These are phyloP conservation scores for Euphorbia pulcherrima DNA, from an alignment of 345 rosid genomes.

Conservation along the genomic window DNA sequence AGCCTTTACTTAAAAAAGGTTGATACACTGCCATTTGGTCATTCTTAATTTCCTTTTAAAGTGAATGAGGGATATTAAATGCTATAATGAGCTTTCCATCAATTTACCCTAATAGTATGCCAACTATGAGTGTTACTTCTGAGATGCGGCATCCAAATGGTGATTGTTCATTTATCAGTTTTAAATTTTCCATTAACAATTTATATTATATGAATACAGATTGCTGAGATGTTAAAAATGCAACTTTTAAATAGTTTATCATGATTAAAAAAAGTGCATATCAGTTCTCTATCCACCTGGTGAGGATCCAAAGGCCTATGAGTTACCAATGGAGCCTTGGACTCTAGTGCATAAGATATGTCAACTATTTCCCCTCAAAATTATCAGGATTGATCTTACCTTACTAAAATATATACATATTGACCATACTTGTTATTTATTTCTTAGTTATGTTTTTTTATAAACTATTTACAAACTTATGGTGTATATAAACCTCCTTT, in stretches of 20 bases:
- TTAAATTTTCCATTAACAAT: background rate
- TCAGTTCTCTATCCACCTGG: conserved; percentile 92
- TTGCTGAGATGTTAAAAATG: conserved; percentile 10
- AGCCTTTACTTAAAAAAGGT: too few species aligned
- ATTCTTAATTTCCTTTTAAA: conserved; percentile 26
- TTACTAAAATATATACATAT: too few species aligned
- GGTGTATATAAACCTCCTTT: too few species aligned
- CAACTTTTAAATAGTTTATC: conserved; percentile 41
- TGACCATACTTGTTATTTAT: too few species aligned
- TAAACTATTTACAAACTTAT: too few species aligned
- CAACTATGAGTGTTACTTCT: conserved; percentile 66
- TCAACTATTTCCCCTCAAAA: too few species aligned
- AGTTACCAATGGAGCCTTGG: conserved; percentile 86
- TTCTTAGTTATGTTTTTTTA: too few species aligned
- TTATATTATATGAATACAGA: too few species aligned
- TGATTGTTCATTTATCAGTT: conserved; percentile 18
- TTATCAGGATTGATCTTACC: too few species aligned
- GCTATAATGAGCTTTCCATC: conserved; percentile 73
- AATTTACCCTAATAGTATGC: conserved; percentile 65
- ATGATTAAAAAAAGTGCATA: conserved; percentile 76
- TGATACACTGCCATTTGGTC: background rate
- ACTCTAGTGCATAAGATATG: conserved; percentile 73
- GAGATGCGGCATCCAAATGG: conserved; percentile 97
- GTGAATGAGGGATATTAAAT: conserved; percentile 79
- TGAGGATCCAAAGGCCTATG: conserved; percentile 94